These are phyloP conservation scores for Salmacisia buchloeana DNA, from an alignment of 1,284 basidiomycete genomes.

Conservation along the genomic window DNA sequence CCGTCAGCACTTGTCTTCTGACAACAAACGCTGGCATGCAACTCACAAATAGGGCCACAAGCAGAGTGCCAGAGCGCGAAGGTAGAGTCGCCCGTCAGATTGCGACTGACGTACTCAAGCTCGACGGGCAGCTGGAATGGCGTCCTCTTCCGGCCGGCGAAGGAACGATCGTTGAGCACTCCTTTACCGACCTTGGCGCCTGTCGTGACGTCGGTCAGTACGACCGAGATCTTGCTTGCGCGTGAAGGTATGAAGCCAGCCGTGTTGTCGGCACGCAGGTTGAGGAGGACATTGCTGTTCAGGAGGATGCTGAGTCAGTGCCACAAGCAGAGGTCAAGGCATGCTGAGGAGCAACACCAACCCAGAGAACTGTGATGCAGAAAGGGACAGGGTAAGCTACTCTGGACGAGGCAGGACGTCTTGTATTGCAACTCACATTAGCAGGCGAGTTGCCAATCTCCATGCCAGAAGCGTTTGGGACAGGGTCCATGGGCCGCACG, in stretches of 20 bases:
- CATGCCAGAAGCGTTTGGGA: constrained; percentile 37
- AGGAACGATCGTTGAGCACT: constrained; percentile 11
- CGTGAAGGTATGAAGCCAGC: constrained; percentile 25
- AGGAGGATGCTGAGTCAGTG: constrained; percentile 9
- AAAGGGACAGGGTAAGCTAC: no score
- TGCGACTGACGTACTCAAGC: constrained; percentile 30
- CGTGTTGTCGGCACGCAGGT: constrained; percentile 33
- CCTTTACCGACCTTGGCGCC: constrained; percentile 27
- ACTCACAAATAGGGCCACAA: constrained; percentile 24
- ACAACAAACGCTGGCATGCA: no score
- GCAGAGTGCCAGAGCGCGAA: constrained; percentile 29
- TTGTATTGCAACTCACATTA: constrained; percentile 19
- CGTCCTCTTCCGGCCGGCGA: constrained; percentile 22
- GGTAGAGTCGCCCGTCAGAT: constrained; percentile 33
- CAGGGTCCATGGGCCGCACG: constrained; percentile 25
- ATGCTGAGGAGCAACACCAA: background rate
- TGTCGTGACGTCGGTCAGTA: constrained; percentile 28
- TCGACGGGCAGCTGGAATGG: constrained; percentile 32
- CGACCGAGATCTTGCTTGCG: constrained; percentile 21
- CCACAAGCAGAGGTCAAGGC: background rate
- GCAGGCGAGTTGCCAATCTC: constrained; percentile 24
- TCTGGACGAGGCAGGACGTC: background rate
- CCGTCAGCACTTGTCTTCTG: background rate
- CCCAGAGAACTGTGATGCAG: no score
- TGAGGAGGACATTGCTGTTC: constrained; percentile 37